Base-by-base conservation (phyloP, 208 protist species). In the Leishmania guyanensis region DNA sequence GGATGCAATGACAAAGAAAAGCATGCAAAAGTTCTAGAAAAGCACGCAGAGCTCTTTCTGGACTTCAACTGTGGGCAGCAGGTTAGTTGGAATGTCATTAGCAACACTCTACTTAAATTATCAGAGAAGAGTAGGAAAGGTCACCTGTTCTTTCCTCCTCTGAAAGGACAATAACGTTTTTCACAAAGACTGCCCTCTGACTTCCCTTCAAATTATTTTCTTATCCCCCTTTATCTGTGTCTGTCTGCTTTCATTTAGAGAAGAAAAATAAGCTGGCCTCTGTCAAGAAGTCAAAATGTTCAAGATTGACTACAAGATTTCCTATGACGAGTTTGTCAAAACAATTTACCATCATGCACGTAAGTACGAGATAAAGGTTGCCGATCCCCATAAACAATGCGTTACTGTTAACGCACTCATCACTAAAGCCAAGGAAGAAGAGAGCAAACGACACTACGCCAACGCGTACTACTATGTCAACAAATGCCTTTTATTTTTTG, bases 271-370 rank as follows among this genome's bases (percentile, higher is more conserved):
- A 29, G 22, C 0, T 46, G 12, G 4, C 16, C 29, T 33, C 33
- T 4, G 33, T 48, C 56, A 51, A 2, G 6, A 16, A 20, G 53
- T 20, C 0, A 78, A 26, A 78, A 81, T 90, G 87, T 95, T 95
- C 80, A 77, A 78, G 3, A 51, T 96, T 36, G 91, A 96, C 80
- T 83, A 60, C 33, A 85, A 91, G 48, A 90, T 90, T 71, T 51
- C 81, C 5, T 94, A 86, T 70, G 78, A 85, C 2, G 91, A 93
- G 16, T 96, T 86, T 69, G 78, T 85, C 39, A 83, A 81, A 46
- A 93, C 85, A 26, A 96, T 96, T 22, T 91, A 80, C 33, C 51
- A 90, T 65, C 88, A 96, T 68, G 92, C 85, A 0, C 68, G 84
- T 0, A 54, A 75, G 20, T 91, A 90, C 64, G 69, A 77, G 70